phyloP scores from a whole-genome alignment of 768 basidiomycete species.

The Pleurotus eryngii region DNA sequence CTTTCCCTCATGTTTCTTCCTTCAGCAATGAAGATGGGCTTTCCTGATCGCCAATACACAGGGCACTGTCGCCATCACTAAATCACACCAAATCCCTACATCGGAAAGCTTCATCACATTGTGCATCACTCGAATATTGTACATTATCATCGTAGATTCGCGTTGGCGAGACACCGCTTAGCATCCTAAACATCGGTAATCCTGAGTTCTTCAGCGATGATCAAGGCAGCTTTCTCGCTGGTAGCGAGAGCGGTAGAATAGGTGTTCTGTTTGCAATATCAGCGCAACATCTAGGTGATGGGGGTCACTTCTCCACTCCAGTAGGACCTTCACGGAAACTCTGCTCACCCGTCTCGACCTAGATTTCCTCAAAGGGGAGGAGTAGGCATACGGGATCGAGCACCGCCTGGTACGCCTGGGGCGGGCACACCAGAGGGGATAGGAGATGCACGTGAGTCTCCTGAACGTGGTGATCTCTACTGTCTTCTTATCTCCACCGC shows the following conservation, averaged over 20 bases:
- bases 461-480: no score
- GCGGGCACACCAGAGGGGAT: no score
- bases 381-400: no score
- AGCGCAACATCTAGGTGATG: neutral
- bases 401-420: no score
- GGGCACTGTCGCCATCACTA: neutral
- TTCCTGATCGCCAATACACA: neutral
- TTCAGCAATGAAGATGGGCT: neutral
- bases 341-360: no score
- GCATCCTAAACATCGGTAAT: slow-evolving; percentile 1
- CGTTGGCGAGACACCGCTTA: neutral
- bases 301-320: no score
- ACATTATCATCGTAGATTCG: neutral
- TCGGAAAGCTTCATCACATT: neutral
- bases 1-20: no score
- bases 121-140: neutral
- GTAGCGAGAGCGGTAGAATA: slow-evolving; percentile 19
- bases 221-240: slow-evolving; percentile 42
- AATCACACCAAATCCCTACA: neutral
- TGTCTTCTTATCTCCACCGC: no score
- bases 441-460: no score
- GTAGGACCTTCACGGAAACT: no score
- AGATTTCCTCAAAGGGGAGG: no score
- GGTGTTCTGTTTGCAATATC: slow-evolving; percentile 13
- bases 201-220: slow-evolving; percentile 38